Percentiles rank a stretch among this genome's conserved stretches.
phyloP scores from a whole-genome alignment of 768 basidiomycete species.

The Phylloporus sp. region DNA sequence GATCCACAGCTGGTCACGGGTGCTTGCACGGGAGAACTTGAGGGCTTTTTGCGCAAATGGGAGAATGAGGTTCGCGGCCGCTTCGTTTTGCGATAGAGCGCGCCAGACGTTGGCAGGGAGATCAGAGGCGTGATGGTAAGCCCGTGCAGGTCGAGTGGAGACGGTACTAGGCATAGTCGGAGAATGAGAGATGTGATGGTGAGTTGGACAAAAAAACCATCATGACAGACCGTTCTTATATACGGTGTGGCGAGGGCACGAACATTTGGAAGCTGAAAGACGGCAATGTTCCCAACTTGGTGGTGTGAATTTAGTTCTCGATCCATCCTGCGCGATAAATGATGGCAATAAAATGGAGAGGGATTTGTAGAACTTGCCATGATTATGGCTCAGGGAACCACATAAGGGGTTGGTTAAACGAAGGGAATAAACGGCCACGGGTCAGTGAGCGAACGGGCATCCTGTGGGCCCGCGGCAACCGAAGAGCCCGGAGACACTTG shows the following conservation, averaged over 20 bases:
- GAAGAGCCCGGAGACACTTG: not conserved
- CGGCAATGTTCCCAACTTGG: not conserved
- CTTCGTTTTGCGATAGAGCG: slow-evolving; percentile 26
- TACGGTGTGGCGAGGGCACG: not conserved
- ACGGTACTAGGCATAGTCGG: slow-evolving; percentile 13
- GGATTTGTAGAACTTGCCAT: not conserved
- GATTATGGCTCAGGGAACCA: not conserved
- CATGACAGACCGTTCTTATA: slow-evolving; percentile 11
- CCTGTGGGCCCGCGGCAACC: slow-evolving; percentile 2
- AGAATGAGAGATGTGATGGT: slow-evolving; percentile 4
- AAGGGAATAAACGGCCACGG: slow-evolving; percentile 4
- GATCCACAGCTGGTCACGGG: slow-evolving; percentile 29
- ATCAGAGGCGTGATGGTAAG: slow-evolving; percentile 4
- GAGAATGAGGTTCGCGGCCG: slow-evolving; percentile 37
- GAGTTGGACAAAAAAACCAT: not conserved
- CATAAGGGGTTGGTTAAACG: not conserved
- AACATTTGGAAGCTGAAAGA: not conserved
- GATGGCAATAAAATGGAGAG: not conserved
- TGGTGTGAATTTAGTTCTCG: not conserved
- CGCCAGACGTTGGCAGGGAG: slow-evolving; percentile 28
- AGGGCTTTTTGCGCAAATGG: slow-evolving; percentile 34
- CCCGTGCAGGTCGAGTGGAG: not conserved
- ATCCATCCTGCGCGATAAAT: slow-evolving; percentile 18
- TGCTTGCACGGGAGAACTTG: not conserved
- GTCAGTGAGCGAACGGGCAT: not conserved